A percentile compares a stretch with the other conserved stretches of the same genome.
Evolutionary conservation across 2,329 filamentous ascomycete species (phyloP).

Genomic region (Monosporascus cannonballus): DNA sequence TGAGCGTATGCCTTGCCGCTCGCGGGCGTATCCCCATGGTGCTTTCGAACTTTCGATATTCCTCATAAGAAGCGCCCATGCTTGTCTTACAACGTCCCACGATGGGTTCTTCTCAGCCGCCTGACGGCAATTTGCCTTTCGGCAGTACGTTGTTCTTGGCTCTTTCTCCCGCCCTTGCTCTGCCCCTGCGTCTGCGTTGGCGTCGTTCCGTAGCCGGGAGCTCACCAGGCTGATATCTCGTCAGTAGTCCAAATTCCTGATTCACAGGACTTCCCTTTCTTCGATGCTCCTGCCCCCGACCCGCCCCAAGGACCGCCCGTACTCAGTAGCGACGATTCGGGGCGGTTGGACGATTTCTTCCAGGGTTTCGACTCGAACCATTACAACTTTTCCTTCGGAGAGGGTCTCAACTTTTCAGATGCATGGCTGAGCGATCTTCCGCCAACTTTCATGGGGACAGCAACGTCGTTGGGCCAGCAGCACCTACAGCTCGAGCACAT

Average conservation of each 20-base stretch:
- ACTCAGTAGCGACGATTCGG: slow-evolving; percentile 56
- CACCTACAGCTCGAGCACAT: slow-evolving; percentile 23
- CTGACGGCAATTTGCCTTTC: slow-evolving; percentile 54
- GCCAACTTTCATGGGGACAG: slow-evolving; percentile 59
- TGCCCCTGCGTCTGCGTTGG: slow-evolving; percentile 4
- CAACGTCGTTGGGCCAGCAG: slow-evolving; percentile 56
- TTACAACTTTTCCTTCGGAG: slow-evolving; percentile 44
- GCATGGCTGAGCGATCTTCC: slow-evolving; percentile 52
- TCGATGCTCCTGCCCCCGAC: slow-evolving; percentile 55
- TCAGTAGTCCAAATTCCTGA: slow-evolving; percentile 2
- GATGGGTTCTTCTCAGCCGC: slow-evolving; percentile 55
- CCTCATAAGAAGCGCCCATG: slow-evolving; percentile 40
- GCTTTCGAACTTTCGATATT: background rate
- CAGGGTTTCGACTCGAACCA: slow-evolving; percentile 46
- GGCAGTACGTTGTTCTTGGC: slow-evolving; percentile 50
- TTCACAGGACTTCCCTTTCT: slow-evolving; percentile 26
- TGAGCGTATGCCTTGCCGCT: background rate
- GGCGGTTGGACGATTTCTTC: slow-evolving; percentile 53
- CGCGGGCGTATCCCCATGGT: background rate
- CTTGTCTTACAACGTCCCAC: slow-evolving; percentile 49
- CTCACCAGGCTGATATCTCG: slow-evolving; percentile 14
- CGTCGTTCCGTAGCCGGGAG: too few relatives aligned
- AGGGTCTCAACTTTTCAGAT: slow-evolving; percentile 43
- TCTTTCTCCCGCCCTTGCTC: slow-evolving; percentile 5
- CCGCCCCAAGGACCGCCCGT: slow-evolving; percentile 60